Conservation (phyloP, 495 filamentous ascomycete genomes). For the Astrothelium subdiscretum region DNA sequence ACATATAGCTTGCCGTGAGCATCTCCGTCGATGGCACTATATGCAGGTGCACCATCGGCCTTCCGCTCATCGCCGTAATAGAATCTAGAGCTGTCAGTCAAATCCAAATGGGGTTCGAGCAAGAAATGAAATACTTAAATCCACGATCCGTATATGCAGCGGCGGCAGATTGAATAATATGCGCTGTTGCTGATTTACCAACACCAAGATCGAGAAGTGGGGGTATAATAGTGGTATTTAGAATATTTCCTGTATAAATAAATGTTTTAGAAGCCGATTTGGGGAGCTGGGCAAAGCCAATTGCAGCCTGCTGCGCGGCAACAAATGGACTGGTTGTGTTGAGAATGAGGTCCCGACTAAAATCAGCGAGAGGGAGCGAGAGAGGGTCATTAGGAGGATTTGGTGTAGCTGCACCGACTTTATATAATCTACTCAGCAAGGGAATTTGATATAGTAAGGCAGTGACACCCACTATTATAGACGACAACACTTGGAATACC, state of each 20-base stretch:
- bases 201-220: slow-evolving; percentile 24
- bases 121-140: no score
- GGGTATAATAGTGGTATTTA: slow-evolving; percentile 23
- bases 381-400: slow-evolving; percentile 27
- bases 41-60: slow-evolving; percentile 21
- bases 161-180: slow-evolving; percentile 29
- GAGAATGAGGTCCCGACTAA: slow-evolving; percentile 28
- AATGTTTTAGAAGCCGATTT: slow-evolving; percentile 30
- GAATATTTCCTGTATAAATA: slow-evolving; percentile 36
- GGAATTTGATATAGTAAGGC: background rate
- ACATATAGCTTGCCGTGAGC: slow-evolving; percentile 31
- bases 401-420: slow-evolving; percentile 1
- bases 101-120: no score
- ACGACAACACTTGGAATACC: slow-evolving; percentile 26
- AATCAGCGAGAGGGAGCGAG: slow-evolving; percentile 21
- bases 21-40: slow-evolving; percentile 19
- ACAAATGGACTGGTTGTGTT: slow-evolving; percentile 32
- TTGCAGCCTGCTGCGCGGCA: slow-evolving; percentile 32
- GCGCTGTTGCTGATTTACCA: slow-evolving; percentile 31
- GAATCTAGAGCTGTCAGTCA: slow-evolving; percentile 19
- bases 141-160: slow-evolving; percentile 21
- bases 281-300: slow-evolving; percentile 29
- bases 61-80: slow-evolving; percentile 34
- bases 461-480: slow-evolving; percentile 18
- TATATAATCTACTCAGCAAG: no score